Conservation (phyloP, 139 green algal species). For the Chlamydomonas schloesseri region DNA sequence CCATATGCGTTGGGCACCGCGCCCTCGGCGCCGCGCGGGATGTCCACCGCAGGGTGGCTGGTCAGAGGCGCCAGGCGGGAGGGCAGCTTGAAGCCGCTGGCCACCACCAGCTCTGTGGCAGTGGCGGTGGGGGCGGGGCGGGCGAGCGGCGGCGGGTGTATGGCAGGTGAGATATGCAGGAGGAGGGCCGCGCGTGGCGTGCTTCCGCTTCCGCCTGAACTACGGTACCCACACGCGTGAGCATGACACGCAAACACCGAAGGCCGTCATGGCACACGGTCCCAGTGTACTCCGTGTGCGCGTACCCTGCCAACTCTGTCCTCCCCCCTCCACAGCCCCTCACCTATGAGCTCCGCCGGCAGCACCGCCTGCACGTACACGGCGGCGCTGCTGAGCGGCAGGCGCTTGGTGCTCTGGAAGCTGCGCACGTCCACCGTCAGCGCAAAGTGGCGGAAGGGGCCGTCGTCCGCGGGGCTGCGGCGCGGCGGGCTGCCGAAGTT, state of each 20-base stretch:
- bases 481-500: slow-evolving; percentile 40
- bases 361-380: slow-evolving; percentile 59
- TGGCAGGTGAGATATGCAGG: no score
- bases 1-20: slow-evolving; percentile 58
- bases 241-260: no score
- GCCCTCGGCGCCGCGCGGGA: slow-evolving; percentile 61
- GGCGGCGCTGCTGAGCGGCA: slow-evolving; percentile 62
- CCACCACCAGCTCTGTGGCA: slow-evolving; percentile 50
- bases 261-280: no score
- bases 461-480: slow-evolving; percentile 22
- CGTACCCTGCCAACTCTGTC: no score
- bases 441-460: slow-evolving; percentile 55
- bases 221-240: no score
- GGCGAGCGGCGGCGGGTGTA: no score
- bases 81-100: slow-evolving; percentile 45
- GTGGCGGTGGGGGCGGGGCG: no score
- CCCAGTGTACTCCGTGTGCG: no score
- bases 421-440: slow-evolving; percentile 64
- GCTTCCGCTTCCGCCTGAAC: no score
- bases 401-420: slow-evolving; percentile 54
- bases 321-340: background rate
- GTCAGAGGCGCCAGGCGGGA: slow-evolving; percentile 52
- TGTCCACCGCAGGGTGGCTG: slow-evolving; percentile 62
- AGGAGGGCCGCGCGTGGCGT: no score
- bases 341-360: slow-evolving; percentile 60